Percentiles rank a stretch among this genome's conserved stretches.
Evolutionary conservation across 2,329 filamentous ascomycete genomes (phyloP).

Genomic region (Colletotrichum chrysophilum): DNA sequence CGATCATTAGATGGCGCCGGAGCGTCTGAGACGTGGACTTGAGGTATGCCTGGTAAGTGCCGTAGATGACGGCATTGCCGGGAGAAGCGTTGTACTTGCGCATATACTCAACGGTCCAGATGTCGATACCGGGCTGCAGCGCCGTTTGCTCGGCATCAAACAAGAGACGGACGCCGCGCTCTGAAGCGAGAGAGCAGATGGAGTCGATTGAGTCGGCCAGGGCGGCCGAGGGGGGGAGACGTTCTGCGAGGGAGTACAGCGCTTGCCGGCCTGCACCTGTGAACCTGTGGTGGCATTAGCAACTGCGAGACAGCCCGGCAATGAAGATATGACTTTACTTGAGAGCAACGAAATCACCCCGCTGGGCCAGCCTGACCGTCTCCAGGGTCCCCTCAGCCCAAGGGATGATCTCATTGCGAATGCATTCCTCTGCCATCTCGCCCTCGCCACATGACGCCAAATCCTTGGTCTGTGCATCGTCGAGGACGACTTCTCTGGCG

Average conservation of each 20-base stretch:
- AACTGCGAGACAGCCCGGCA: background rate
- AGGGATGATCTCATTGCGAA: slow-evolving; percentile 65
- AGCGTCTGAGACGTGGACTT: slow-evolving; percentile 66
- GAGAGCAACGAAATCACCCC: slow-evolving; percentile 68
- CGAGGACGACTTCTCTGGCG: slow-evolving; percentile 79
- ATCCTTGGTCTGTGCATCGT: slow-evolving; percentile 54
- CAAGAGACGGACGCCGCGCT: slow-evolving; percentile 74
- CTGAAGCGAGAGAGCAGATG: slow-evolving; percentile 75
- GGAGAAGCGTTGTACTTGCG: slow-evolving; percentile 71
- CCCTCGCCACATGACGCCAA: slow-evolving; percentile 50
- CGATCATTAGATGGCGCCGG: slow-evolving; percentile 62
- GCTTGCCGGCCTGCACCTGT: slow-evolving; percentile 81
- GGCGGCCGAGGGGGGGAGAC: slow-evolving; percentile 65
- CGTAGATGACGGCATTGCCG: slow-evolving; percentile 75
- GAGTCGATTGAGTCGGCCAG: slow-evolving; percentile 74
- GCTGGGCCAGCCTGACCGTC: slow-evolving; percentile 73
- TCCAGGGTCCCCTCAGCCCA: slow-evolving; percentile 80
- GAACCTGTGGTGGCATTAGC: slow-evolving; percentile 55
- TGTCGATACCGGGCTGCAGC: slow-evolving; percentile 80
- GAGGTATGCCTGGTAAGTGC: slow-evolving; percentile 80
- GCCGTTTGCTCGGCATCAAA: slow-evolving; percentile 87
- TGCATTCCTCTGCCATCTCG: slow-evolving; percentile 51
- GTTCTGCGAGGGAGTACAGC: slow-evolving; percentile 67
- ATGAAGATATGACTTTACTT: slow-evolving; percentile 49
- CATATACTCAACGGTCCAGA: slow-evolving; percentile 80